phyloP scores from a whole-genome alignment of 441 rosid species.

The Populus hybrid region DNA sequence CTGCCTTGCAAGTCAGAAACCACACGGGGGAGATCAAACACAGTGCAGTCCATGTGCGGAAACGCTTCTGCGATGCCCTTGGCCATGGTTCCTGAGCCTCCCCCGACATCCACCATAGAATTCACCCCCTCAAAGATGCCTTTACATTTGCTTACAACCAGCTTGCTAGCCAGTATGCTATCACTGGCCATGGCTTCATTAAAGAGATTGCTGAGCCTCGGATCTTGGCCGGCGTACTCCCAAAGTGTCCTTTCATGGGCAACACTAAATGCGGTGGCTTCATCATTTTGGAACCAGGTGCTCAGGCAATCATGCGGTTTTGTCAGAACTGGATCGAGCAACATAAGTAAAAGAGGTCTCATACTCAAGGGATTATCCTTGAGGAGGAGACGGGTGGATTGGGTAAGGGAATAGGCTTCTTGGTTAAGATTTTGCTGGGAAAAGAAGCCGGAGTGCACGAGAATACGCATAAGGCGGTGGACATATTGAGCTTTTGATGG shows the following conservation, averaged over 20 bases:
- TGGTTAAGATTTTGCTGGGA: background rate
- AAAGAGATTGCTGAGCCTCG: background rate
- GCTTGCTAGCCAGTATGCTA: background rate
- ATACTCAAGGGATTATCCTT: slow-evolving; percentile 7
- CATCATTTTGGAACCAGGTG: slow-evolving; percentile 25
- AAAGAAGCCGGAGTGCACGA: slow-evolving; percentile 23
- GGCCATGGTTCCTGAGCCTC: too few relatives aligned
- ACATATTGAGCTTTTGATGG: too few relatives aligned
- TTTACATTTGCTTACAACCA: too few relatives aligned
- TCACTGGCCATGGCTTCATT: slow-evolving; percentile 28
- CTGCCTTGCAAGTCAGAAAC: too few relatives aligned
- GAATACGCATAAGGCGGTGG: too few relatives aligned
- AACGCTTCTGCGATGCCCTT: too few relatives aligned
- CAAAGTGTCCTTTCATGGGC: too few relatives aligned
- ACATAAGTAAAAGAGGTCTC: background rate
- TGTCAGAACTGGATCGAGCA: slow-evolving; percentile 9
- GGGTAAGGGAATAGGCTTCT: slow-evolving; percentile 23
- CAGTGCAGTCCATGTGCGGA: too few relatives aligned
- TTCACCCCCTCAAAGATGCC: background rate
- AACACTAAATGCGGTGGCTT: slow-evolving; percentile 11
- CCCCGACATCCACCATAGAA: slow-evolving; percentile 32
- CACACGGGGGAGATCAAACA: too few relatives aligned
- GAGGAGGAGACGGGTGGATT: slow-evolving; percentile 17
- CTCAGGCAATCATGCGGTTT: slow-evolving; percentile 20
- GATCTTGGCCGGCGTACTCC: background rate